Evolutionary conservation across 257 asterid species (phyloP).

Genomic region (Vinca minor): DNA sequence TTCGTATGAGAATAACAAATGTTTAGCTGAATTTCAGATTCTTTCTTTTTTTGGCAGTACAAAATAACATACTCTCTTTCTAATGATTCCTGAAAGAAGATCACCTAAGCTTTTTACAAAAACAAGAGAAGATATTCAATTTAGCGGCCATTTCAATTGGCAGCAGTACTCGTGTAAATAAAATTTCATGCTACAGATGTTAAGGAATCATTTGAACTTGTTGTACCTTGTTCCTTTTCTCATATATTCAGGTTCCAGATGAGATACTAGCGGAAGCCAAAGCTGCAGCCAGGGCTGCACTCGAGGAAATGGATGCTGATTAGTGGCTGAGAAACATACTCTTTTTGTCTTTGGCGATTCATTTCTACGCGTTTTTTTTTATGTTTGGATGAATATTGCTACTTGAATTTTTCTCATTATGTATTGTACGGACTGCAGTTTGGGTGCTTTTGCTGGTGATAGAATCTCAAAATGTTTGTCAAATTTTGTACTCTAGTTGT

Average conservation of each 20-base stretch:
- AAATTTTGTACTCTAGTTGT: too few relatives aligned
- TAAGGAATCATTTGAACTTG: too few relatives aligned
- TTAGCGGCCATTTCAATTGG: too few relatives aligned
- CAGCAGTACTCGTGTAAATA: too few relatives aligned
- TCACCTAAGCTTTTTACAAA: too few relatives aligned
- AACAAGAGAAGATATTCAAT: too few relatives aligned
- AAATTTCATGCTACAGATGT: too few relatives aligned
- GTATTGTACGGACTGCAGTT: background rate
- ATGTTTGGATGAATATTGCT: too few relatives aligned
- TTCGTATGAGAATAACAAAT: background rate
- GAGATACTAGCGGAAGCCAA: constrained; percentile 77
- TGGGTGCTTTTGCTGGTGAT: background rate
- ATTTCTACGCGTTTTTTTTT: background rate
- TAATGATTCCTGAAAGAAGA: too few relatives aligned
- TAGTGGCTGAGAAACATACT: constrained; percentile 17
- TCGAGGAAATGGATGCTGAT: constrained; percentile 97
- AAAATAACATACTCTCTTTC: background rate
- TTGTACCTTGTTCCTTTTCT: background rate
- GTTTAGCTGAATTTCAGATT: background rate
- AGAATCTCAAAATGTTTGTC: too few relatives aligned
- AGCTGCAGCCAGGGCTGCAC: constrained; percentile 87
- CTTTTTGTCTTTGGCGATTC: background rate
- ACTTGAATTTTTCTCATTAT: background rate
- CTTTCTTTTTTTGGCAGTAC: background rate
- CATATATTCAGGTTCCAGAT: constrained; percentile 61